Base-by-base conservation (phyloP, 106 monocot species). In the Allium cepa region DNA sequence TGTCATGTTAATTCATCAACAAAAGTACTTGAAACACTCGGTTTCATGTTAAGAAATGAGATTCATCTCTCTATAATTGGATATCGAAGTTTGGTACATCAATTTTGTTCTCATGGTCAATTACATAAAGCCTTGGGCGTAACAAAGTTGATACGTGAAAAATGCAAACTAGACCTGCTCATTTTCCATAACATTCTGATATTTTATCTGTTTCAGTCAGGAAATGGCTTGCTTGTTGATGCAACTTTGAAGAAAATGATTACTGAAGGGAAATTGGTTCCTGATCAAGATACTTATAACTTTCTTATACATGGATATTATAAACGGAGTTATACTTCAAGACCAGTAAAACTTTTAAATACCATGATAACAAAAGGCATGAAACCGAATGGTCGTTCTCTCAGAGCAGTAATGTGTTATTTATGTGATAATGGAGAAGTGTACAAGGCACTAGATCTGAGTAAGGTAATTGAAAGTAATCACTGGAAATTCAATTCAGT, bases 281-380 rank as follows among this genome's bases (percentile, higher is more conserved):
- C 56, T 14, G 84, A 90, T 78, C 64, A 74, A 67, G 46, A 53
- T 75, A 83, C 93, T 59, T 99, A 81, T 69, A 79, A 93, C 81
- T 78, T 99, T 56, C 74, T 99, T 53, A 57, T 90, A n/a, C 65
- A 83, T 85, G 93, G 99, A 7, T 90, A 73, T 74, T 66, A 73
- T 60, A 93, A 77, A 69, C 76, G 79, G 76, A 83, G 87, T 71
- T 68, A 87, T 76, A 27, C 62, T 16, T 26, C 62, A 16, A 79
- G 68, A 64, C 75, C 85, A 46, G 71, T 87, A 58, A 80, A 83
- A 10, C 28, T 68, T 49, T 63, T 99, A 17, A 49, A 83, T 75
- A 63, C 64, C 17, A 83, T 86, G 80, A 72, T 96, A 36, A 47
- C 46, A 56, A 63, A 80, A 52, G 75, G 77, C 16, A 60, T 90